Evolutionary conservation across 345 rosid genomes (phyloP).

Genomic region (Gossypium stocksii): DNA sequence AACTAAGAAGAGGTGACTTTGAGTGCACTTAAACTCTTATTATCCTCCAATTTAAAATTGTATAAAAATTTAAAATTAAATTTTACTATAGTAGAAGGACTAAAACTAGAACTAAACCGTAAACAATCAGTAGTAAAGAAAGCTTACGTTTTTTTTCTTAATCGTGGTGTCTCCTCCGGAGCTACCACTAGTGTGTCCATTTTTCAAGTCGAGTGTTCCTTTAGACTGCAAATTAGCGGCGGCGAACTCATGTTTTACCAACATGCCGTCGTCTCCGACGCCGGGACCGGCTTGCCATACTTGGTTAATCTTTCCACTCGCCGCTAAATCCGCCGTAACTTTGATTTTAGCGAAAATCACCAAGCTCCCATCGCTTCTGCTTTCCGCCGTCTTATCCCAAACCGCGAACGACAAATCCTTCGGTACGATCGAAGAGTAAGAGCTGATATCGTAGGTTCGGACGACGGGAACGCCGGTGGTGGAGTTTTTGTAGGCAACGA

Average conservation of each 20-base stretch:
- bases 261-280: conserved; percentile 17
- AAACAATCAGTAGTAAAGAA: background rate
- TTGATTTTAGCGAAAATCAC: conserved; percentile 56
- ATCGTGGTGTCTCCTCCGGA: conserved; percentile 30
- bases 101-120: background rate
- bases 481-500: conserved; percentile 44
- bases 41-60: no score
- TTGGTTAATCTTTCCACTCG: conserved; percentile 50
- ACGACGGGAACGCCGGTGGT: conserved; percentile 33
- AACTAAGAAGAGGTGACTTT: no score
- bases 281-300: conserved; percentile 79
- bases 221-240: conserved; percentile 31
- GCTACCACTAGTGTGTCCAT: conserved; percentile 7
- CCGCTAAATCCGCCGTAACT: conserved; percentile 51
- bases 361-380: conserved; percentile 31
- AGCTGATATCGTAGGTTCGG: conserved; percentile 38
- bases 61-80: no score
- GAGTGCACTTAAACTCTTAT: no score
- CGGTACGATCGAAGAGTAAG: conserved; percentile 27
- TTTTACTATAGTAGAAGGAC: no score
- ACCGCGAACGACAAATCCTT: conserved; percentile 52
- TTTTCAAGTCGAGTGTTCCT: conserved; percentile 33
- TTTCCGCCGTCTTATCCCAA: conserved; percentile 67
- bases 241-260: conserved; percentile 31
- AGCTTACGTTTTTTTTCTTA: conserved; percentile 58